phyloP scores from a whole-genome alignment of 805 yeast genomes.

The Wickerhamiella dianesei region DNA sequence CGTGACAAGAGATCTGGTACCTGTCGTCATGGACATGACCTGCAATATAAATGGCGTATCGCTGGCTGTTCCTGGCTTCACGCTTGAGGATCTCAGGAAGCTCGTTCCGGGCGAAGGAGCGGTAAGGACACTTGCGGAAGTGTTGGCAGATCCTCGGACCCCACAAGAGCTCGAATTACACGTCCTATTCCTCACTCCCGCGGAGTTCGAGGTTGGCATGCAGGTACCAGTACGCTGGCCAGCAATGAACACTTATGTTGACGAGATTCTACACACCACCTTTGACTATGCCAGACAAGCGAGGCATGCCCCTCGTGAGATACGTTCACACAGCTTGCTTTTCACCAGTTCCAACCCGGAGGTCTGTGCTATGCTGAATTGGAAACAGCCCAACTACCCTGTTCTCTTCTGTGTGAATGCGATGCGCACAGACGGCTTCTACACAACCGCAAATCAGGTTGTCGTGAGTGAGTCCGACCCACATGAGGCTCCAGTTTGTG shows the following conservation, averaged over 20 bases:
- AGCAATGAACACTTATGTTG: constrained; percentile 63
- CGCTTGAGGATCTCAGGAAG: constrained; percentile 19
- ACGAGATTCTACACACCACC: constrained; percentile 51
- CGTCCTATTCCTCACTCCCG: constrained; percentile 18
- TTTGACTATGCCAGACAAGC: constrained; percentile 56
- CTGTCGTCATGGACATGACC: constrained; percentile 44
- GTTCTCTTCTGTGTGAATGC: constrained; percentile 68
- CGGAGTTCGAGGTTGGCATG: constrained; percentile 9
- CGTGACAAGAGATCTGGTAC: constrained; percentile 68
- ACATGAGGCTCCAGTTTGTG: constrained; percentile 25
- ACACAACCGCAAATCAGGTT: constrained; percentile 20
- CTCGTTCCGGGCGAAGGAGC: constrained; percentile 4
- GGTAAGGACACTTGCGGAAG: constrained; percentile 17
- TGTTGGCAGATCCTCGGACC: constrained; percentile 31
- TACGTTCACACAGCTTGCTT: constrained; percentile 38
- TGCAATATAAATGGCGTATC: constrained; percentile 75
- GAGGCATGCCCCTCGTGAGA: constrained; percentile 16
- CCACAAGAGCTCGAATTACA: constrained; percentile 17
- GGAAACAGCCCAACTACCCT: constrained; percentile 98
- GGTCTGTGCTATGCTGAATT: constrained; percentile 85
- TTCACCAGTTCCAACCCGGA: constrained; percentile 78
- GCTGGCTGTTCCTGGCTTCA: constrained; percentile 15
- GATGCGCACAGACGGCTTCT: constrained; percentile 19
- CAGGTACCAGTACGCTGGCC: constrained; percentile 17
- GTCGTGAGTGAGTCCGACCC: constrained; percentile 22